Conservation (phyloP, 108 stramenopile genomes). For the Pelagomonas calceolata region DNA sequence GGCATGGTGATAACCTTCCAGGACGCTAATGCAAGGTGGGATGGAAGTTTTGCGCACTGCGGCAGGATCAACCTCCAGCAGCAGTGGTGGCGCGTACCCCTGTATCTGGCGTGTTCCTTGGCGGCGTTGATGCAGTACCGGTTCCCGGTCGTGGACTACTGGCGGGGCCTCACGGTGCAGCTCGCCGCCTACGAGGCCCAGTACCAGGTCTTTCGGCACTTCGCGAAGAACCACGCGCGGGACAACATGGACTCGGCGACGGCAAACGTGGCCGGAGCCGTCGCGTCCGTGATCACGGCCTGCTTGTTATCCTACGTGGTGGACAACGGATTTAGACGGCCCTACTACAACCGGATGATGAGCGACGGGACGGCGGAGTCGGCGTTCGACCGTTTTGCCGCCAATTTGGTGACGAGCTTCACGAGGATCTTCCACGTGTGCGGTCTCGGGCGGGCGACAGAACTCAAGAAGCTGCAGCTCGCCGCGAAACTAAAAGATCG, state of each 20-base stretch:
- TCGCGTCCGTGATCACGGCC: slow-evolving; percentile 26
- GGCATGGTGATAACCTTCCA: slow-evolving; percentile 23
- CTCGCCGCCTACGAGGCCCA: slow-evolving; percentile 45
- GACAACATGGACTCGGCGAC: slow-evolving; percentile 31
- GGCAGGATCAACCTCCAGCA: slow-evolving; percentile 16
- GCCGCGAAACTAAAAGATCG: slow-evolving; percentile 12
- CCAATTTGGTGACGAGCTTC: background rate
- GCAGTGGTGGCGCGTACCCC: slow-evolving; percentile 39
- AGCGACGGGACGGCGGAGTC: background rate
- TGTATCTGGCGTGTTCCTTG: slow-evolving; percentile 30
- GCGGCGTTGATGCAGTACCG: slow-evolving; percentile 40
- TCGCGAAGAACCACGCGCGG: slow-evolving; percentile 5
- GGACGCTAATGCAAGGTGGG: slow-evolving; percentile 9
- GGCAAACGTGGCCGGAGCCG: slow-evolving; percentile 26
- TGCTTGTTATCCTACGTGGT: slow-evolving; percentile 15
- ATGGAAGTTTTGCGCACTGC: slow-evolving; percentile 14
- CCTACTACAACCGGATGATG: slow-evolving; percentile 22
- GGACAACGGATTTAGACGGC: background rate
- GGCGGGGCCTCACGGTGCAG: slow-evolving; percentile 35
- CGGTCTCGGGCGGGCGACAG: slow-evolving; percentile 21
- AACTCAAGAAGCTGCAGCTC: slow-evolving; percentile 12
- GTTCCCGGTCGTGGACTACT: slow-evolving; percentile 36
- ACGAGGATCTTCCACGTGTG: slow-evolving; percentile 6
- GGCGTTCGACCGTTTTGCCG: slow-evolving; percentile 12
- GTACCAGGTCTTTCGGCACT: slow-evolving; percentile 15